Evolutionary conservation across 176 grass and related monocot species (phyloP).

Genomic region (Oryza officinalis): DNA sequence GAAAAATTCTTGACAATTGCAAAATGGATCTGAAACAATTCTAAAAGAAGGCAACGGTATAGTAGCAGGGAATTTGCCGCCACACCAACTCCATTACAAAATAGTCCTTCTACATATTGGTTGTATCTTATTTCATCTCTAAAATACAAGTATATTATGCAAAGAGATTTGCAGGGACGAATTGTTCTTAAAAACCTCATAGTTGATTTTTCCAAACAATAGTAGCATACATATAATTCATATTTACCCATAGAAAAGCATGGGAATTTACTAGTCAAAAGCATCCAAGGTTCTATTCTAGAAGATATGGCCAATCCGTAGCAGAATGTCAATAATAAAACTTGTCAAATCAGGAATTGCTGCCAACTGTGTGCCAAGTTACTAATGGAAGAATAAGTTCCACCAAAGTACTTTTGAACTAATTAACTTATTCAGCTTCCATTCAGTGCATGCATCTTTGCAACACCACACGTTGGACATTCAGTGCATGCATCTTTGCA

Average conservation of each 20-base stretch:
- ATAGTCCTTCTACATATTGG: too few relatives aligned
- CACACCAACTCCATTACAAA: too few relatives aligned
- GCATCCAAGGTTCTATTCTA: slow-evolving; percentile 9
- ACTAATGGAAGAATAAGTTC: slow-evolving; percentile 32
- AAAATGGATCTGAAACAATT: too few relatives aligned
- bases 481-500: slow-evolving; percentile 3
- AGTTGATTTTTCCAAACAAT: too few relatives aligned
- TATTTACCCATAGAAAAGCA: too few relatives aligned
- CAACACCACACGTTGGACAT: background rate
- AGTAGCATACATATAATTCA: too few relatives aligned
- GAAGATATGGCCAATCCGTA: slow-evolving; percentile 5
- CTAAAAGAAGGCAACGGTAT: too few relatives aligned
- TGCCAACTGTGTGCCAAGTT: slow-evolving; percentile 10
- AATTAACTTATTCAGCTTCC: background rate
- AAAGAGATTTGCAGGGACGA: too few relatives aligned
- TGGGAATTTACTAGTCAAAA: background rate
- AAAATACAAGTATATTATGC: too few relatives aligned
- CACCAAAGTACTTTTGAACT: slow-evolving; percentile 6
- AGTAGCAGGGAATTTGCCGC: too few relatives aligned
- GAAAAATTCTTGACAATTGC: background rate
- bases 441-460: background rate
- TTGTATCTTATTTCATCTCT: too few relatives aligned
- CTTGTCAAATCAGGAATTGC: slow-evolving; percentile 26
- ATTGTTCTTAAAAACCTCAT: too few relatives aligned
- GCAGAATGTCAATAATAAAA: slow-evolving; percentile 23